Base-by-base conservation (phyloP, 2,329 filamentous ascomycete genomes). In the Diaporthe velutina region DNA sequence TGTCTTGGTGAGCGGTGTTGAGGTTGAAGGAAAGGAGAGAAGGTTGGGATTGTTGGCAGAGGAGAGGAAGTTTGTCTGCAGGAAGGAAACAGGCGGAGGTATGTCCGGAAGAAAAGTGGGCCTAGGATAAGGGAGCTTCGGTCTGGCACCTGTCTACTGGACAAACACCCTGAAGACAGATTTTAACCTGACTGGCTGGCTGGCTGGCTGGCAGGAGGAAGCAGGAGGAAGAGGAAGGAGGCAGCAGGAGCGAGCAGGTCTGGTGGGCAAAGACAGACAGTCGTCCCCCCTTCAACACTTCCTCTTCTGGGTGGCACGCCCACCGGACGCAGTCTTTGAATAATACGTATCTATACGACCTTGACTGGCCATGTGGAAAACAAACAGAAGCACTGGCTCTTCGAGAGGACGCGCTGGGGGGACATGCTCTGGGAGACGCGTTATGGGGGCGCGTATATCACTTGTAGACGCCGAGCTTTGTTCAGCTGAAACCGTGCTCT, bases 11-110 rank as follows among this genome's bases (percentile, higher is more conserved):
- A 52, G 4, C 2, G 33, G 33, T 52, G 64, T 15, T 52, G 45
- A 17, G 38, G 45, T 38, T 67, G 33, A 40, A 50, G 61, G 30
- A 67, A 54, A 40, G 33, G 48, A 68, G 22, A n/a, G n/a, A 52
- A 52, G n/a, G 45, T 67, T 67, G 45, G 45, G 45, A 28, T 12
- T 40, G 64, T 54, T 54, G 48, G 28, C 33, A 30, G 48, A 22
- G 15, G 48, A 40, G n/a, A 8, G n/a, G 33, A 22, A n/a, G n/a
- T 15, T 67, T 38, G 22, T 52, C 30, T 52, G 45, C 45, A 67
- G 64, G 42, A 52, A 40, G 33, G 30, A 4, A 54, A 30, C 40
- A 48, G 28, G 9, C n/a, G 25, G 28, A 45, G 28, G 60, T 48
- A 48, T 12, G 60, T 13, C 40, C 38, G 2, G 1, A 15, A 2